Evolutionary conservation across 768 basidiomycete species (phyloP), one percentile per base, ranked within the genome.

Genomic region (Leccinum fibrillosum): DNA sequence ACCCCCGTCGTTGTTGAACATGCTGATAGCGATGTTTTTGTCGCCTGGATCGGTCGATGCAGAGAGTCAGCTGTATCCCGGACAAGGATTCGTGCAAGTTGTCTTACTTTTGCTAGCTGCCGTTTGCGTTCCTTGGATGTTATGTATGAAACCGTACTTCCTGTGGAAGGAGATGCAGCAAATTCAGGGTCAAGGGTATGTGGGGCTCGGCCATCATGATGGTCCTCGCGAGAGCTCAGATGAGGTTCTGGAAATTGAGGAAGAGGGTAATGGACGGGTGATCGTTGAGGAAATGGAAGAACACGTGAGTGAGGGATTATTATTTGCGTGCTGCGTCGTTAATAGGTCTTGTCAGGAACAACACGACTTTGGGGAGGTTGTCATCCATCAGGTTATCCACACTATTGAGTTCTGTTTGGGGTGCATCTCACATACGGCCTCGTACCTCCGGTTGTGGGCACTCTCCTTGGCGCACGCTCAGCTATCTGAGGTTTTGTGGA

Each of bases 351-450:
- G 45, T 62, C 69, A 88, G 83, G 86, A 94, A 76, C 80, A 90
- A 50, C 92, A 95, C 71, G 94, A 97, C 68, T 92, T 98, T 74
- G 80, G 94, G 69, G 97, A 99, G 74, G 85, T 97, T 58, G 84
- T 97, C 23, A 91, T 98, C 59, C 96, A 99, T 75, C 97, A 99
- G 74, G 80, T 97, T 61, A 99, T 99, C 68, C 97, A 98, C 75
- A 96, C 94, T 25, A 98, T 99, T 74, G 97, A 99, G 77, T 99
- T 98, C 76, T 99, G 97, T 71, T 85, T 99, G 34, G 97, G 96
- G 7, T 98, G 96, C 74, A 98, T 98, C 68, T 98, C 96, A 62
- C 96, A 98, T 74, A 98, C 96, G 1, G 92, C 92, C 12, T 93
- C 90, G 15, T 92, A 92, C 74, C 83, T 94, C 50, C 90, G 96